phyloP scores from a whole-genome alignment of 2,329 filamentous ascomycete genomes.

The Apiospora koreana region DNA sequence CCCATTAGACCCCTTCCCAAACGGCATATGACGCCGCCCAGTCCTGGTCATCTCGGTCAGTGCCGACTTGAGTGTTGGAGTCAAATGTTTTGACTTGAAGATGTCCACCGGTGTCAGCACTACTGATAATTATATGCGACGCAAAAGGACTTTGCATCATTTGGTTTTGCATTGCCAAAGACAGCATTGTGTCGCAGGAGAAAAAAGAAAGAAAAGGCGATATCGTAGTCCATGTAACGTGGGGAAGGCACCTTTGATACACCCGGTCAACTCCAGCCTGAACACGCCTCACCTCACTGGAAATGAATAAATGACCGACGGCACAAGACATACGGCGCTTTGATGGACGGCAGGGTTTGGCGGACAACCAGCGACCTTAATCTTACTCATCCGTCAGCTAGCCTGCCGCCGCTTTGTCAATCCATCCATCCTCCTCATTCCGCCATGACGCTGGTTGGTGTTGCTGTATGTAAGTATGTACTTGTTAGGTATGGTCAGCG shows the following conservation, averaged over 20 bases:
- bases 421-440: background rate
- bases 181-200: background rate
- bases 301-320: background rate
- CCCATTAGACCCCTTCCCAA: background rate
- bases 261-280: background rate
- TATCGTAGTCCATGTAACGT: background rate
- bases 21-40: background rate
- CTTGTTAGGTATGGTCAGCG: background rate
- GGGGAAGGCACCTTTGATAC: background rate
- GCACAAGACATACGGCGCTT: background rate
- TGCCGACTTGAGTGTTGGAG: background rate
- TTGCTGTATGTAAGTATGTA: too few relatives aligned
- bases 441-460: background rate
- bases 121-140: background rate
- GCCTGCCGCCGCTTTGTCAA: background rate
- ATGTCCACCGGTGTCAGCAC: background rate
- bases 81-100: background rate
- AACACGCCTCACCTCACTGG: background rate
- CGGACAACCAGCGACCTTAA: background rate
- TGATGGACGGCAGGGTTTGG: background rate
- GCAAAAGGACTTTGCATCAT: background rate
- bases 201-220: background rate
- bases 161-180: background rate
- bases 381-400: constrained; percentile 6
- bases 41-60: background rate